These are phyloP conservation scores for Naganishia randhawae DNA, from an alignment of 768 basidiomycete genomes.

Conservation along the genomic window DNA sequence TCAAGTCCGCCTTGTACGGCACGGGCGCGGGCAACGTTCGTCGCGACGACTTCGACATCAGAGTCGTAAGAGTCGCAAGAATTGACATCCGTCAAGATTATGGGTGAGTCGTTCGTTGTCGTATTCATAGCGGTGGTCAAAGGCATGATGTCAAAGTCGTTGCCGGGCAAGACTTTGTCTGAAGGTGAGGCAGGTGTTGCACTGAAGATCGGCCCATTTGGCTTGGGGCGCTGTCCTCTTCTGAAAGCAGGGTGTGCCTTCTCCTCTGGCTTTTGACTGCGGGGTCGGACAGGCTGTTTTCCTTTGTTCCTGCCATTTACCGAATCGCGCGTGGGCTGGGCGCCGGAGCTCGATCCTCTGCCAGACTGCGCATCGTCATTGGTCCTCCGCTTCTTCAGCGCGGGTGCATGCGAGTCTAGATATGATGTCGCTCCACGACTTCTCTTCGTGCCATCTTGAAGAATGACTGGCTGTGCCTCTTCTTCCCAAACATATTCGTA, in stretches of 20 bases:
- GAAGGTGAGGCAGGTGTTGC: conserved; percentile 11
- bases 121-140: background rate
- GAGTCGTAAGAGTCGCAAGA: conserved; percentile 8
- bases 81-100: background rate
- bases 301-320: background rate
- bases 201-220: conserved; percentile 5
- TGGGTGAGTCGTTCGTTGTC: background rate
- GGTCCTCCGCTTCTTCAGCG: background rate
- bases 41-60: conserved; percentile 8
- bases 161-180: background rate
- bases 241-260: background rate
- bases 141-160: conserved; percentile 16
- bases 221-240: background rate
- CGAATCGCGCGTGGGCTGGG: background rate
- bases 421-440: background rate
- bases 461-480: background rate
- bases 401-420: background rate
- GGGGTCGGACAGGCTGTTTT: background rate
- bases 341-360: background rate
- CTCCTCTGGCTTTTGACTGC: conserved; percentile 1
- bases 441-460: conserved; percentile 11
- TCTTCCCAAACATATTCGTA: conserved; percentile 18
- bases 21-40: conserved; percentile 9
- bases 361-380: background rate
- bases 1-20: conserved; percentile 9